A percentile compares a stretch with the other conserved stretches of the same genome.
Evolutionary conservation across 768 basidiomycete genomes (phyloP).

Genomic region (Xerocomus potaroensis): DNA sequence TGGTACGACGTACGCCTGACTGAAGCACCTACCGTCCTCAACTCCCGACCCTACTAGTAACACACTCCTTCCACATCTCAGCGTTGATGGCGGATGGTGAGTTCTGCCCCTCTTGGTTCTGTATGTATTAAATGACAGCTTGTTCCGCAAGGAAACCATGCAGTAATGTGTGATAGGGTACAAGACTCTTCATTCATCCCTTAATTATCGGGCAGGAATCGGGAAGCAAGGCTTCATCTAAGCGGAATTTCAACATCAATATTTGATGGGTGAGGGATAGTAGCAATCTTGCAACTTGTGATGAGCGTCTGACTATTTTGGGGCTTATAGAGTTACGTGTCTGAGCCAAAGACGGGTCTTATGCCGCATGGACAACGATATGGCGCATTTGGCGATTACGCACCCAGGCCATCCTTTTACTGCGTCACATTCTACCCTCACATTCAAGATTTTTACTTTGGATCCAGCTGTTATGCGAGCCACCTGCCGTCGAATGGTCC

Average conservation of each 20-base stretch:
- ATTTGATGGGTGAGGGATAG: too few species aligned
- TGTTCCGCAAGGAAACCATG: conserved; percentile 8
- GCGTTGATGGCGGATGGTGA: neutral
- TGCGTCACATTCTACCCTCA: conserved; percentile 3
- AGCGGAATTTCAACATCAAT: neutral
- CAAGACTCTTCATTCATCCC: neutral
- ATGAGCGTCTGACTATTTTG: neutral
- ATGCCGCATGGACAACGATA: conserved; percentile 5
- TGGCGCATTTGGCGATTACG: conserved; percentile 2
- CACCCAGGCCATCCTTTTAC: conserved; percentile 1
- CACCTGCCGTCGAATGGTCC: neutral
- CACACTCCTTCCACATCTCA: too few species aligned
- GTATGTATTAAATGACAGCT: neutral
- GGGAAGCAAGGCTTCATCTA: neutral
- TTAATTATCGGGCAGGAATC: neutral
- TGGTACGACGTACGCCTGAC: too few species aligned
- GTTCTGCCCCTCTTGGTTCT: neutral
- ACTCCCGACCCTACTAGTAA: too few species aligned
- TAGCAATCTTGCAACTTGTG: too few species aligned
- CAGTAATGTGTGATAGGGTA: too few species aligned
- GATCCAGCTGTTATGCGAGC: conserved; percentile 1
- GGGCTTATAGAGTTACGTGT: too few species aligned
- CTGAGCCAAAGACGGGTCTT: neutral
- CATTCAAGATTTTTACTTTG: neutral
- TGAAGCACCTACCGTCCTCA: too few species aligned